Base-by-base conservation (phyloP, 2,329 filamentous ascomycete genomes). In the Cadophora gregata region DNA sequence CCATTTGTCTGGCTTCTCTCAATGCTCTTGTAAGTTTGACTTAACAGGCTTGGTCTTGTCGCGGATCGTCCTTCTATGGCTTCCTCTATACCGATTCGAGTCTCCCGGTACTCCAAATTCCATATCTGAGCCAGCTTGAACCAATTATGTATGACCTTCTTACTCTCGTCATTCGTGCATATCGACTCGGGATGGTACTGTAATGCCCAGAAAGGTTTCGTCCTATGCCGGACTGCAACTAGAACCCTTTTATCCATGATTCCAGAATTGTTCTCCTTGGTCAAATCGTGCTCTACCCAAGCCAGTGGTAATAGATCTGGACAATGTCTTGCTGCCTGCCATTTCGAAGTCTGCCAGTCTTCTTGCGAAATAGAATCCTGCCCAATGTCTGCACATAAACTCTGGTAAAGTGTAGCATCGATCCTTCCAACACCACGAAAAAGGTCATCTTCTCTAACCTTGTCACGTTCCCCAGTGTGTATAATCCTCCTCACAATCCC, bases 171-270 rank as follows among this genome's bases (percentile, higher is more conserved):
- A 36, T 86, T 87, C 38, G 89, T 90, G 77, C 89, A 92, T 33
- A 88, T 83, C 0, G 89, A 91, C 74, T 92, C 90, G 0, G 90
- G 89, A 73, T 92, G 89, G 72, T 90, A 92, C 70, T 92, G 90
- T 8, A 92, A 82, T 1, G 86, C 90, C 83, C 86, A 90, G 67
- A 90, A 89, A 2, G 90, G 90, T 68, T 86, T 87, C 3, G 74
- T 70, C 10, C 67, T 77, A 75, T 92, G 90, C 67, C 80, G 81
- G 8, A 85, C 84, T 8, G 83, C 88, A 86, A 91, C 90, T 31
- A 90, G 75, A 4, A 88, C 82, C n/a, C 72, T 68, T 14, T 69
- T 67, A 65, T 76, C 73, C 55, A 77, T 75, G 25, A 73, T 73
- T 16, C 71, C 75, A 21, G 72, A 73, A 55, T 74, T 62, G 29